These are phyloP conservation scores for Malus hybrid DNA, from an alignment of 331 rosid species.

Conservation along the genomic window DNA sequence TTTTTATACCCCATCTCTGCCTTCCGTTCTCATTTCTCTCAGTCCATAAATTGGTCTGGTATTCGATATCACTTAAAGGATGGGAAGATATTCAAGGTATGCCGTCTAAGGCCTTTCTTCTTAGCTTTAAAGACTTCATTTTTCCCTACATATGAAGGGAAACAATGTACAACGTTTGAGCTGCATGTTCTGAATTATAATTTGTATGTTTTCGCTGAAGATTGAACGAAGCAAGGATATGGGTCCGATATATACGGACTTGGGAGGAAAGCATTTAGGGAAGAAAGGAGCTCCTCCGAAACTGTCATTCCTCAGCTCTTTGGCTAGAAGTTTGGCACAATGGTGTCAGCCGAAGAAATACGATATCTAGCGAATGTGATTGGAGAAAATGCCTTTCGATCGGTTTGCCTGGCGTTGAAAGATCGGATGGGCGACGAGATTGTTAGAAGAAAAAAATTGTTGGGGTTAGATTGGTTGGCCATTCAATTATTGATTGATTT, in stretches of 20 bases:
- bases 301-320: conserved; percentile 49
- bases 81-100: conserved; percentile 81
- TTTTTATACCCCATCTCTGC: conserved; percentile 86
- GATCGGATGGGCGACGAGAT: conserved; percentile 9
- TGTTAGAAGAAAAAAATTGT: conserved; percentile 28
- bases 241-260: conserved; percentile 73
- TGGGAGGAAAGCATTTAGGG: conserved; percentile 85
- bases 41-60: conserved; percentile 96
- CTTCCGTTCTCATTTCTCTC: conserved; percentile 78
- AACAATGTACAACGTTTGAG: neutral
- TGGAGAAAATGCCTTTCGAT: conserved; percentile 1
- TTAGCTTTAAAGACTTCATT: neutral
- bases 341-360: conserved; percentile 73
- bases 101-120: conserved; percentile 11
- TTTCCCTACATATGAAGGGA: neutral
- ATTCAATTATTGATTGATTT: conserved; percentile 39
- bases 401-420: conserved; percentile 18
- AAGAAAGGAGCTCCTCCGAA: conserved; percentile 61
- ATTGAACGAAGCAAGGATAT: conserved; percentile 73
- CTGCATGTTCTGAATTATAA: conserved; percentile 8
- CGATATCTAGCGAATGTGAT: conserved; percentile 40
- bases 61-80: conserved; percentile 72
- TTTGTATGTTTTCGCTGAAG: conserved; percentile 37
- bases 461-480: conserved; percentile 37
- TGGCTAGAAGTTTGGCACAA: conserved; percentile 52